Conservation (phyloP, 345 rosid species). For the Durio zibethinus region DNA sequence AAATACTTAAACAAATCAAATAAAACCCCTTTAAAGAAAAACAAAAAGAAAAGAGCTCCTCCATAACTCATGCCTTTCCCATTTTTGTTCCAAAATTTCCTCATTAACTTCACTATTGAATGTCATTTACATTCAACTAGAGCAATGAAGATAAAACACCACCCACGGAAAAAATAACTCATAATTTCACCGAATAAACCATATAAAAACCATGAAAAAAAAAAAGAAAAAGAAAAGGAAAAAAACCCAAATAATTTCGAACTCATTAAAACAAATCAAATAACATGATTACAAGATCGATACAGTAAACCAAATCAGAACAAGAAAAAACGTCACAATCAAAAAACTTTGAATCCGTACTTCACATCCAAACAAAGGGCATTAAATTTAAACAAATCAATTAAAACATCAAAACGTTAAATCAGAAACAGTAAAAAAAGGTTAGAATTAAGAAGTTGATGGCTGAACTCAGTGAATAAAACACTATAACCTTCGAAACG, state of each 20-base stretch:
- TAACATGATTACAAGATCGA: neutral
- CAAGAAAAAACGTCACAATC: neutral
- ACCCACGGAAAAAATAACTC: neutral
- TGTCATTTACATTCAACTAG: neutral
- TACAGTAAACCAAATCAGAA: neutral
- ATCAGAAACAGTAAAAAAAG: neutral
- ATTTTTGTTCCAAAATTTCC: neutral
- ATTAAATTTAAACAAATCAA: neutral
- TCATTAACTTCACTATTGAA: neutral
- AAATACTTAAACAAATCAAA: neutral
- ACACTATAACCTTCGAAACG: neutral
- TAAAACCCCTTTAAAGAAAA: neutral
- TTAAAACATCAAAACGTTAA: neutral
- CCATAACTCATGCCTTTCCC: neutral
- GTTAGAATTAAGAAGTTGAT: neutral
- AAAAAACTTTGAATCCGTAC: neutral
- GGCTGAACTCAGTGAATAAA: neutral
- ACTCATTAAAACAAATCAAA: neutral
- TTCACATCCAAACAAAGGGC: slow-evolving; percentile 9
- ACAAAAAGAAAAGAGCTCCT: neutral
- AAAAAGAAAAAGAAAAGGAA: neutral
- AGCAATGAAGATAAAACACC: neutral
- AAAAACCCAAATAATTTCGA: neutral
- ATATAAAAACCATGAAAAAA: neutral
- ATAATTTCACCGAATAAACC: neutral